A percentile compares a stretch with the other conserved stretches of the same genome.
Evolutionary conservation across 352 stramenopile genomes (phyloP).

Genomic region (Halophytophthora polymorphica): DNA sequence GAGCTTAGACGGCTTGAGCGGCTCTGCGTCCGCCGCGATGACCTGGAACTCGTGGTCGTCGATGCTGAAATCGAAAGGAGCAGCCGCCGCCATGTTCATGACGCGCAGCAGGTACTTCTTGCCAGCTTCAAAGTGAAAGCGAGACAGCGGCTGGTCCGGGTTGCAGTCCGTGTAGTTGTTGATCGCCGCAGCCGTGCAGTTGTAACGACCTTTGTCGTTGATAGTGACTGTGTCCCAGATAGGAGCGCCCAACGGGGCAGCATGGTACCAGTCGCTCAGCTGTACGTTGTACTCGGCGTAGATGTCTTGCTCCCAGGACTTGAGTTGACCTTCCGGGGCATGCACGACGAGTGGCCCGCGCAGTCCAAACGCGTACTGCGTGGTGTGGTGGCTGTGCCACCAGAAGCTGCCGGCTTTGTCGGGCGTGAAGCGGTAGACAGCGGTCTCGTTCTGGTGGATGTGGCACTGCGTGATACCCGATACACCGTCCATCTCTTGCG

Average conservation of each 20-base stretch:
- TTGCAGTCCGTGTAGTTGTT: slow-evolving; percentile 16
- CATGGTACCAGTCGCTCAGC: slow-evolving; percentile 30
- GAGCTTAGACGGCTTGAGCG: slow-evolving; percentile 5
- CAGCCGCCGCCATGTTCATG: slow-evolving; percentile 29
- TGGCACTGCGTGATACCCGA: slow-evolving; percentile 31
- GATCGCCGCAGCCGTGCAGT: slow-evolving; percentile 13
- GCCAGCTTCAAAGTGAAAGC: slow-evolving; percentile 15
- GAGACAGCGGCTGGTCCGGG: slow-evolving; percentile 10
- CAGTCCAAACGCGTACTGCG: slow-evolving; percentile 28
- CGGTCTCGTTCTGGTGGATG: slow-evolving; percentile 20
- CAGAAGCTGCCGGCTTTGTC: slow-evolving; percentile 32
- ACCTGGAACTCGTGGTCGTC: slow-evolving; percentile 31
- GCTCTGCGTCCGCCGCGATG: slow-evolving; percentile 20
- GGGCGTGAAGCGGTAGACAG: slow-evolving; percentile 28
- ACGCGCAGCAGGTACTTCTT: slow-evolving; percentile 26
- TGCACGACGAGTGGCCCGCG: slow-evolving; percentile 34
- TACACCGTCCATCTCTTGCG: slow-evolving; percentile 29
- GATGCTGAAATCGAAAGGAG: slow-evolving; percentile 31
- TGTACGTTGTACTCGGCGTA: slow-evolving; percentile 27
- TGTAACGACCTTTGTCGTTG: slow-evolving; percentile 26
- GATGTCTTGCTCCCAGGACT: slow-evolving; percentile 4
- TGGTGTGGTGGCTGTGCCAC: slow-evolving; percentile 31
- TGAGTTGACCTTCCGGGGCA: neutral
- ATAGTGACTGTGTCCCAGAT: slow-evolving; percentile 26
- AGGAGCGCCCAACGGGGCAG: slow-evolving; percentile 3